Percentiles rank a stretch among this genome's conserved stretches.
These are phyloP conservation scores for Entophlyctis luteolus DNA, from an alignment of 192 early-diverging fungal genomes.

Conservation along the genomic window DNA sequence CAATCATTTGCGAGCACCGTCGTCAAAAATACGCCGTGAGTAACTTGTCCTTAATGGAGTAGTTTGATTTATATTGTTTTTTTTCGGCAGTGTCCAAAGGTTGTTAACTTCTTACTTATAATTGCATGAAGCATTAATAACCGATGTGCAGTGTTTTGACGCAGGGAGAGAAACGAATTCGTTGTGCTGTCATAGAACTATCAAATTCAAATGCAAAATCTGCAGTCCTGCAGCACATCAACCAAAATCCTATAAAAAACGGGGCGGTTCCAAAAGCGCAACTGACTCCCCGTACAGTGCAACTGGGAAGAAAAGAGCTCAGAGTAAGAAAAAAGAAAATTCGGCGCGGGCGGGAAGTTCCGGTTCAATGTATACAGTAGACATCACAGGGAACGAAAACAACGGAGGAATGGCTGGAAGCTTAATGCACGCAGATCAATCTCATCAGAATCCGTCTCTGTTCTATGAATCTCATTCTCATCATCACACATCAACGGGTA, in stretches of 20 bases:
- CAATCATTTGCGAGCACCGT: slow-evolving; percentile 29
- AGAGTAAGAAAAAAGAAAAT: background rate
- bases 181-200: slow-evolving; percentile 23
- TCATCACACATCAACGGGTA: too few species aligned
- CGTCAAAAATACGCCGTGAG: slow-evolving; percentile 29
- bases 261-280: background rate
- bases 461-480: too few species aligned
- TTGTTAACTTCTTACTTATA: background rate
- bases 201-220: slow-evolving; percentile 30
- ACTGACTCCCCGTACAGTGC: background rate
- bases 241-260: slow-evolving; percentile 24
- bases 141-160: slow-evolving; percentile 28
- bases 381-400: background rate
- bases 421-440: too few species aligned
- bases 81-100: slow-evolving; percentile 14
- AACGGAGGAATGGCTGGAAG: background rate
- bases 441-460: too few species aligned
- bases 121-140: too few species aligned
- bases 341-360: background rate
- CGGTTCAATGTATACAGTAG: background rate
- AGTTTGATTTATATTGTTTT: background rate
- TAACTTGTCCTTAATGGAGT: background rate
- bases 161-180: slow-evolving; percentile 24
- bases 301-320: background rate
- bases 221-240: slow-evolving; percentile 21